These are phyloP conservation scores for Albizia julibrissin DNA, from an alignment of 306 rosid species.

Conservation along the genomic window DNA sequence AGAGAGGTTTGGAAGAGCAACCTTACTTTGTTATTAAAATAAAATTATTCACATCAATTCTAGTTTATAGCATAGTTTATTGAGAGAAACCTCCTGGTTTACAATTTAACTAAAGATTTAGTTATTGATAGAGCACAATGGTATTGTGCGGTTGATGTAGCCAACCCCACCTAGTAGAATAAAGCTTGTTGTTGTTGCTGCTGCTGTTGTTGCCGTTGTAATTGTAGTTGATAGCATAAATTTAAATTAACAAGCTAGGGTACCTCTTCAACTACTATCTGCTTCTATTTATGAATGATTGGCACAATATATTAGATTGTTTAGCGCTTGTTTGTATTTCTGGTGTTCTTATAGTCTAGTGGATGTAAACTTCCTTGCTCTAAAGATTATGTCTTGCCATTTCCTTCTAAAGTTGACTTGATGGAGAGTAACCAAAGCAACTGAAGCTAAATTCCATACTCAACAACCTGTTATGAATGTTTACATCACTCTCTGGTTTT, in stretches of 20 bases:
- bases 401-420: neutral
- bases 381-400: neutral
- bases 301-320: neutral
- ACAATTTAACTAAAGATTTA: too few relatives aligned
- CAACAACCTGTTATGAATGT: neutral
- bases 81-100: too few relatives aligned
- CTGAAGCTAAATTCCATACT: neutral
- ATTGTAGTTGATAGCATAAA: neutral
- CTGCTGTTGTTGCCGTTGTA: too few relatives aligned
- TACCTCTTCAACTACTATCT: neutral
- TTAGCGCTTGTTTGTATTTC: neutral
- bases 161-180: too few relatives aligned
- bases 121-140: too few relatives aligned
- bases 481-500: neutral
- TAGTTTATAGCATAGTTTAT: neutral
- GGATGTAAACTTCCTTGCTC: neutral
- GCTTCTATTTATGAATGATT: neutral
- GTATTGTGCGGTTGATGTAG: too few relatives aligned
- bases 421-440: neutral
- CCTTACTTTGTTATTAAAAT: neutral
- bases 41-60: neutral
- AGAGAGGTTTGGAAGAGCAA: neutral
- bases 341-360: neutral
- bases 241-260: neutral
- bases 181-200: too few relatives aligned